Evolutionary conservation across 441 rosid species (phyloP).

Genomic region (Hura crepitans): DNA sequence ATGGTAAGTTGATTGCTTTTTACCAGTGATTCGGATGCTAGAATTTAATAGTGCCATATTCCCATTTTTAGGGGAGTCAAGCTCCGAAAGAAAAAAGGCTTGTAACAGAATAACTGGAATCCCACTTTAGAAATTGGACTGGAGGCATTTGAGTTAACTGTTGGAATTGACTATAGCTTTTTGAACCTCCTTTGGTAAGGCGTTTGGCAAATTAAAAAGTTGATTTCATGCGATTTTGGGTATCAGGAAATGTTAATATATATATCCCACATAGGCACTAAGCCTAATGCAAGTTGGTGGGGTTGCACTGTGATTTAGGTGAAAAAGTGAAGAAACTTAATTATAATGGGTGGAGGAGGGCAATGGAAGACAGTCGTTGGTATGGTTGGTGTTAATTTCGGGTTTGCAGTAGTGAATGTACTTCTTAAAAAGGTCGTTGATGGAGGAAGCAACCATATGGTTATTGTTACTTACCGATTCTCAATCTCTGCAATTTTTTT

Average conservation of each 20-base stretch:
- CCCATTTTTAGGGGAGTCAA: slow-evolving; percentile 4
- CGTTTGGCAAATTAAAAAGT: too few species aligned
- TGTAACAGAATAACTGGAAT: too few species aligned
- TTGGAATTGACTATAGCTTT: too few species aligned
- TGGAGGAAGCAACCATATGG: slow-evolving; percentile 49
- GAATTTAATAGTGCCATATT: slow-evolving; percentile 20
- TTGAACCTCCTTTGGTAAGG: too few species aligned
- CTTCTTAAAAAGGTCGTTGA: slow-evolving; percentile 53
- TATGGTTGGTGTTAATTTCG: slow-evolving; percentile 46
- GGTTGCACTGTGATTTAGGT: not conserved
- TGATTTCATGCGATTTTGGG: slow-evolving; percentile 8
- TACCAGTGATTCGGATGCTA: slow-evolving; percentile 18
- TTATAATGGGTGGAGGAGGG: slow-evolving; percentile 26
- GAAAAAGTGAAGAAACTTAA: not conserved
- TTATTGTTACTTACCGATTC: slow-evolving; percentile 52
- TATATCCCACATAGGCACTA: slow-evolving; percentile 16
- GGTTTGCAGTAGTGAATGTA: slow-evolving; percentile 47
- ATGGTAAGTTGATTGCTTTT: slow-evolving; percentile 19
- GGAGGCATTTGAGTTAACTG: too few species aligned
- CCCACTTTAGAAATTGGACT: not conserved
- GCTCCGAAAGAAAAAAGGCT: not conserved
- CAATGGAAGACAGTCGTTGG: slow-evolving; percentile 39
- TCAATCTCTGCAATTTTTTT: slow-evolving; percentile 45
- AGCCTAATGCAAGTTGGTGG: not conserved
- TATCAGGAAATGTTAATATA: slow-evolving; percentile 18